A percentile compares a stretch with the other conserved stretches of the same genome.
Conservation (phyloP, 371 early-diverging fungal species). For the Nosema bombycis region DNA sequence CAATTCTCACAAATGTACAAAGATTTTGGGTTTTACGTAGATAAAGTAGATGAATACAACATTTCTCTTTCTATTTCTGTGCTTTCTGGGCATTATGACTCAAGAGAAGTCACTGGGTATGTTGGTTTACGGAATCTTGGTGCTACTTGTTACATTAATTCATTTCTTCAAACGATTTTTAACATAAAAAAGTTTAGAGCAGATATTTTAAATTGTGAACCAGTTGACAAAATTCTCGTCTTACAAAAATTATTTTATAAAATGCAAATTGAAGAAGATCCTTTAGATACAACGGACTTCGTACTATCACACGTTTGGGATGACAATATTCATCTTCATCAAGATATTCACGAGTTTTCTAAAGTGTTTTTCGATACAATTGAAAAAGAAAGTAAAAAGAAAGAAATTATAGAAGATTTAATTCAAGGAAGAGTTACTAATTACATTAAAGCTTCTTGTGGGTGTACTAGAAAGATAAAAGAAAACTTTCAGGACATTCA, state of each 20-base stretch:
- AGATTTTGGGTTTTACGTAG: slow-evolving; percentile 31
- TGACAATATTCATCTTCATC: slow-evolving; percentile 57
- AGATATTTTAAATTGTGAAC: slow-evolving; percentile 51
- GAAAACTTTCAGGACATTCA: slow-evolving; percentile 65
- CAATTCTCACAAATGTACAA: slow-evolving; percentile 38
- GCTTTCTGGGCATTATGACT: slow-evolving; percentile 21
- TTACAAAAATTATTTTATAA: slow-evolving; percentile 78
- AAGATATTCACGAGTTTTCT: slow-evolving; percentile 66
- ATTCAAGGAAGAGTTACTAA: slow-evolving; percentile 54
- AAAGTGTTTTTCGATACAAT: slow-evolving; percentile 63
- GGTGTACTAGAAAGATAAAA: slow-evolving; percentile 55
- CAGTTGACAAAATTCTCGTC: slow-evolving; percentile 29
- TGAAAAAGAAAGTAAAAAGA: slow-evolving; percentile 59
- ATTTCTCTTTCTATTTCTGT: slow-evolving; percentile 13
- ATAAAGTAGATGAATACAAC: slow-evolving; percentile 7
- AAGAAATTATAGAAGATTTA: slow-evolving; percentile 52
- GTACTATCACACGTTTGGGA: slow-evolving; percentile 33
- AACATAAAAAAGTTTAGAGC: slow-evolving; percentile 85
- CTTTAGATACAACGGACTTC: slow-evolving; percentile 34
- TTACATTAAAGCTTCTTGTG: slow-evolving; percentile 54
- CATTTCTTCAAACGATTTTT: slow-evolving; percentile 86
- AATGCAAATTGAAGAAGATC: slow-evolving; percentile 25
- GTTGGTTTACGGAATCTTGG: slow-evolving; percentile 87
- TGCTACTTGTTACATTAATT: slow-evolving; percentile 98
- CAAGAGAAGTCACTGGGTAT: slow-evolving; percentile 25